phyloP scores from a whole-genome alignment of 129 eudicot species.

The Flaveria brownii region DNA sequence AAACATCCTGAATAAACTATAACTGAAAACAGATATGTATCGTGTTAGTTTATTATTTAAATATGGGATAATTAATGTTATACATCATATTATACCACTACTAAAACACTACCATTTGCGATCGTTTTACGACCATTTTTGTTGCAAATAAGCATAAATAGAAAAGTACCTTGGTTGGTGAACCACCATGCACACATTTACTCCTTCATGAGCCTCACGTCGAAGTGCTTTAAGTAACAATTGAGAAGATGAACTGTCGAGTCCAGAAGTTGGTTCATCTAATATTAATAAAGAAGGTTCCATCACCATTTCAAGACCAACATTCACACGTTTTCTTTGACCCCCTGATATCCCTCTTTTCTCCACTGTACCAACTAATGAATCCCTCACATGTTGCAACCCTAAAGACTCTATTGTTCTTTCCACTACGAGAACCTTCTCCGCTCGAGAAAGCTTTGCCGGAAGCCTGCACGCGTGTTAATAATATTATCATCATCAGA shows the following conservation, averaged over 20 bases:
- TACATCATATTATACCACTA: background rate
- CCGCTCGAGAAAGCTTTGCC: constrained; percentile 66
- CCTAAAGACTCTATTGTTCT: constrained; percentile 90
- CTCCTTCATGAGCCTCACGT: constrained; percentile 95
- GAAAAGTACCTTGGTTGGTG: constrained; percentile 83
- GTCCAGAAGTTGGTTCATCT: constrained; percentile 96
- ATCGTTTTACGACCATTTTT: too few relatives aligned
- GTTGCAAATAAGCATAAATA: background rate
- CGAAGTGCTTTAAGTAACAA: constrained; percentile 93
- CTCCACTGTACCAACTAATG: constrained; percentile 94
- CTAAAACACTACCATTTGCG: too few relatives aligned
- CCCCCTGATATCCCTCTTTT: constrained; percentile 98
- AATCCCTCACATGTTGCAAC: constrained; percentile 69
- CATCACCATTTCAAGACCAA: constrained; percentile 97
- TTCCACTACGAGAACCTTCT: constrained; percentile 84
- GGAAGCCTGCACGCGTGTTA: constrained; percentile 51
- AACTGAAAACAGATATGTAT: constrained; percentile 49
- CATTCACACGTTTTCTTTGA: constrained; percentile 90
- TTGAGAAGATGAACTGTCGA: constrained; percentile 91
- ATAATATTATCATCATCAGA: background rate
- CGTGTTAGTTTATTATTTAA: background rate
- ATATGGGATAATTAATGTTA: background rate
- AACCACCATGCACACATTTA: constrained; percentile 88
- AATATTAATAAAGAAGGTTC: constrained; percentile 90
- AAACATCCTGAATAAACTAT: constrained; percentile 89